Base-by-base conservation (phyloP, 192 early-diverging fungal species). In the Entrophospora sp. region DNA sequence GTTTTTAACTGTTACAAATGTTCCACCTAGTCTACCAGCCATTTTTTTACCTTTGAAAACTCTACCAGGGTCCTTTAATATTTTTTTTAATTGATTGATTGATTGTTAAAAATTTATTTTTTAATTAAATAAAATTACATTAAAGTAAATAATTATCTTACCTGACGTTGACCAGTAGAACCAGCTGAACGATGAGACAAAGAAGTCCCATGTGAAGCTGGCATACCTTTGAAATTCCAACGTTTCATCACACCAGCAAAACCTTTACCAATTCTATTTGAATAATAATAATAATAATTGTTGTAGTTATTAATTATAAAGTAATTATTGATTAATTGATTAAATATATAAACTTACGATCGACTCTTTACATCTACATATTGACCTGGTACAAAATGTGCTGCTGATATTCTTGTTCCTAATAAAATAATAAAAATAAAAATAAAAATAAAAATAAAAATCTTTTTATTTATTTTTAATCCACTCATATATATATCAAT, bases 181-280 rank as follows among this genome's bases (percentile, higher is more conserved):
- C 96, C 96, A 22, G 78, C 78, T 5, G 85, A 86, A 64, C 96
- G 79, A 74, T 98, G 96, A 9, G 91, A 77, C 8, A 94, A 76
- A 16, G 96, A 98, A 31, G 81, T 84, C 82, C 96, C 96, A 77
- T 98, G 96, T 25, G 91, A 88, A n/a, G 96, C 96, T 20, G 84
- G 87, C 18, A 89, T 82, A 71, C 96, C 96, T 40, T 78, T 83
- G 71, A 96, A 96, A 31, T 87, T 87, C 84, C 89, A 92, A 74
- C 94, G 84, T 85, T 98, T 98, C 94, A 98, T 98, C 5, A 86
- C 92, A 67, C 96, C 96, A 66, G 89, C 88, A 78, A 96, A 96
- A 16, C 95, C 95, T 73, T 97, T 97, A 62, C 92, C 93, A 40
- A 89, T 82, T 22, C 88, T 90, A 40, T 18, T 46, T 12, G 51